These are phyloP conservation scores for Leucaena leucocephala DNA, from an alignment of 306 rosid species.

Conservation along the genomic window DNA sequence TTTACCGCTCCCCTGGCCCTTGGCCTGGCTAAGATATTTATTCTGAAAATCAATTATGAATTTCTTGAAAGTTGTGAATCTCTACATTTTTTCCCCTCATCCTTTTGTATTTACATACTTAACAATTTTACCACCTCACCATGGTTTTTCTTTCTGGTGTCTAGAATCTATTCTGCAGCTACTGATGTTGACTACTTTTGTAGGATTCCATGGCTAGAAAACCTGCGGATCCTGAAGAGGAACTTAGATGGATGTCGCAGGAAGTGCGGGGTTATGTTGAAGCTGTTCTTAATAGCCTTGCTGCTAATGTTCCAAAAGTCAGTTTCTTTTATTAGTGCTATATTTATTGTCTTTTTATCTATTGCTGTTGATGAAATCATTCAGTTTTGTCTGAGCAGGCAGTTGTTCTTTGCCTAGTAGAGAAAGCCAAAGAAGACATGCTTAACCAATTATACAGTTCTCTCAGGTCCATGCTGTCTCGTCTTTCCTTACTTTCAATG, in stretches of 20 bases:
- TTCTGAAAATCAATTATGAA: constrained; percentile 6
- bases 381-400: constrained; percentile 52
- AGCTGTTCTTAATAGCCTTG: constrained; percentile 68
- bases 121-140: constrained; percentile 9
- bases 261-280: constrained; percentile 74
- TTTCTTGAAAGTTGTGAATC: constrained; percentile 2
- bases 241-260: constrained; percentile 71
- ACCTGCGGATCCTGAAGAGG: constrained; percentile 72
- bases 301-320: constrained; percentile 65
- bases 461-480: constrained; percentile 45
- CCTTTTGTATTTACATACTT: constrained; percentile 14
- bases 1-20: not conserved
- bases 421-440: constrained; percentile 70
- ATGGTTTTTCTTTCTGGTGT: not conserved
- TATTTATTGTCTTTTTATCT: constrained; percentile 23
- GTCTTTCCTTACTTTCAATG: constrained; percentile 23
- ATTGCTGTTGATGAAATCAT: constrained; percentile 31
- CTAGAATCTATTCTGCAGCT: constrained; percentile 15
- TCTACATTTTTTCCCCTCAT: not conserved
- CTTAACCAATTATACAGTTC: constrained; percentile 65
- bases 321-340: constrained; percentile 32
- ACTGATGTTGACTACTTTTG: constrained; percentile 20
- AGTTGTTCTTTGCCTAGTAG: constrained; percentile 67
- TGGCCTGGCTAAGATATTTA: constrained; percentile 9
- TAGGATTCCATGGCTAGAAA: constrained; percentile 63